Evolutionary conservation across 2,329 filamentous ascomycete species (phyloP).

Genomic region (Talaromyces islandicus): DNA sequence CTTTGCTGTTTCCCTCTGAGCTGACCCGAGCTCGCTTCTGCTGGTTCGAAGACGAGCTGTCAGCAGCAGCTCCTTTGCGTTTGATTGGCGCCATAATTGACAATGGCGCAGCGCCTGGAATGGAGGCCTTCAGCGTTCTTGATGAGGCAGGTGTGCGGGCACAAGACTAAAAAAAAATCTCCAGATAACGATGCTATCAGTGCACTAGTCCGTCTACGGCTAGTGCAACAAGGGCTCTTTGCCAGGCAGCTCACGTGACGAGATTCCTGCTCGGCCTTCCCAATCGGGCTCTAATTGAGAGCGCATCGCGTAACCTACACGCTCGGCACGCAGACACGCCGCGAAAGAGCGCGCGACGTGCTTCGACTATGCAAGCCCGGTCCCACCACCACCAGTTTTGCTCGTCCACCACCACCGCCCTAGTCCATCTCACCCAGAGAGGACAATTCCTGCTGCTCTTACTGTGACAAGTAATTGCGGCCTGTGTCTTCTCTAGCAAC

Average conservation of each 20-base stretch:
- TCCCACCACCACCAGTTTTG: background rate
- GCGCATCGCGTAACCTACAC: constrained; percentile 1
- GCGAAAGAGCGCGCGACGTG: constrained; percentile 7
- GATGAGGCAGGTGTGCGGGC: constrained; percentile 4
- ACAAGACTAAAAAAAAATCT: constrained; percentile 5
- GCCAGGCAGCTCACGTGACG: background rate
- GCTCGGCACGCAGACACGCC: constrained; percentile 9
- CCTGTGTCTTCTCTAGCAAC: background rate
- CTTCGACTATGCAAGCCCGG: constrained; percentile 1
- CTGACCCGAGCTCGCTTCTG: constrained; percentile 38
- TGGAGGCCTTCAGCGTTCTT: background rate
- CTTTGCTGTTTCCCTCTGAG: constrained; percentile 21
- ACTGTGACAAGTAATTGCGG: background rate
- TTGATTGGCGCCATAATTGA: constrained; percentile 39
- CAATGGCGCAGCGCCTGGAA: background rate
- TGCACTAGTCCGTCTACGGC: constrained; percentile 1
- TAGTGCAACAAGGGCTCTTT: background rate
- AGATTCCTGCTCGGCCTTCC: background rate
- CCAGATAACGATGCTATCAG: constrained; percentile 12
- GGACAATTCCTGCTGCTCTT: background rate
- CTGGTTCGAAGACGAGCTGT: constrained; percentile 26
- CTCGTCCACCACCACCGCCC: background rate
- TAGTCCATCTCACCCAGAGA: background rate
- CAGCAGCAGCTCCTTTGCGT: constrained; percentile 37
- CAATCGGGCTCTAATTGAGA: constrained; percentile 9